Percentiles rank a stretch among this genome's conserved stretches.
Conservation (phyloP, 768 basidiomycete genomes). For the Trametes villosa region DNA sequence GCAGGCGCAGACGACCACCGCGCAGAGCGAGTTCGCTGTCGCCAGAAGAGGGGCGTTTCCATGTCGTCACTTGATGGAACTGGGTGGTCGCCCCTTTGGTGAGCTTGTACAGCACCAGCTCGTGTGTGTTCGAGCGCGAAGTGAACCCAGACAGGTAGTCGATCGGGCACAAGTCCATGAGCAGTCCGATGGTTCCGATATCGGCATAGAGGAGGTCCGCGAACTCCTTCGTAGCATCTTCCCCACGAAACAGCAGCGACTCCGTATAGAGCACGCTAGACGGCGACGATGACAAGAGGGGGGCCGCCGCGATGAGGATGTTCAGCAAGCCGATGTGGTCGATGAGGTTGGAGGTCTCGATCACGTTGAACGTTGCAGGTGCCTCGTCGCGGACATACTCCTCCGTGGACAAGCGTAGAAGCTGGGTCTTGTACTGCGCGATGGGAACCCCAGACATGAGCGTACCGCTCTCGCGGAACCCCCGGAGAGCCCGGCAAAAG, state of each 20-base stretch:
- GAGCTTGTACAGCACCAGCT: conserved; percentile 30
- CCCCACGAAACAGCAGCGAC: conserved; percentile 39
- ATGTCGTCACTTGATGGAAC: conserved; percentile 43
- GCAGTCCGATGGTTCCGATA: conserved; percentile 43
- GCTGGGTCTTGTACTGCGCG: conserved; percentile 39
- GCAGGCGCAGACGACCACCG: neutral
- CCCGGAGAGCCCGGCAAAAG: conserved; percentile 31
- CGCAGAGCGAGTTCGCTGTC: conserved; percentile 21
- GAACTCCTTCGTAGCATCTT: conserved; percentile 39
- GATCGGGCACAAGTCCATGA: conserved; percentile 47
- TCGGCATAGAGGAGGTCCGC: conserved; percentile 41
- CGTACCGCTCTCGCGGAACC: neutral
- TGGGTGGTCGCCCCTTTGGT: conserved; percentile 27
- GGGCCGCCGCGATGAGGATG: conserved; percentile 30
- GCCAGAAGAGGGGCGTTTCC: conserved; percentile 39
- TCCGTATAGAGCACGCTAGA: conserved; percentile 47
- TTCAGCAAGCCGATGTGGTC: conserved; percentile 48
- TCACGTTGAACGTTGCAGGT: conserved; percentile 46
- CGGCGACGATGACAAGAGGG: conserved; percentile 38
- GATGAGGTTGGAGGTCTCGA: conserved; percentile 53
- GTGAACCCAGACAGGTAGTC: conserved; percentile 47
- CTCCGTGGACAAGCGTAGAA: conserved; percentile 36
- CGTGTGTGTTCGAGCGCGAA: conserved; percentile 46
- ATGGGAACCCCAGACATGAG: conserved; percentile 30
- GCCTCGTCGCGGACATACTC: conserved; percentile 37